Base-by-base conservation (phyloP, 768 basidiomycete species). In the Tulasnella sp. region DNA sequence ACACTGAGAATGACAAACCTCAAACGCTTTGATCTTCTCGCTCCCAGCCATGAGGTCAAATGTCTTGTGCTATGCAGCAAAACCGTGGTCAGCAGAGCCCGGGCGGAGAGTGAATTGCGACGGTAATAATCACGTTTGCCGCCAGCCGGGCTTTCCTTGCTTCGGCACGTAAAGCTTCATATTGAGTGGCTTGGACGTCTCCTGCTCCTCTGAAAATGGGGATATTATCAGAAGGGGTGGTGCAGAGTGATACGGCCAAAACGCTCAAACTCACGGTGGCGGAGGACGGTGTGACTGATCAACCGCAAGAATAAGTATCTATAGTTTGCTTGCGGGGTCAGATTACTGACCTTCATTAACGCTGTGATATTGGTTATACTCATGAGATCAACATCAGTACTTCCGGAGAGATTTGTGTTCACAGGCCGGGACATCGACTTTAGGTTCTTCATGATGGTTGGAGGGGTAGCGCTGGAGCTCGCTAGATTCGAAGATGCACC, bases 11-110 rank as follows among this genome's bases (percentile, higher is more conserved):
- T 29, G n/a, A 19, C 51, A 29, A 4, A 59, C 56, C 56, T 59
- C 56, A 26, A 59, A 59, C n/a, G 56, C 56, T 13, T 42, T 29
- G 24, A 59, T 59, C 32, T 48, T 59, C 26, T 59, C 56, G 49
- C 56, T 49, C 9, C 44, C n/a, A n/a, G 56, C 56, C 56, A 59
- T 59, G 15, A 59, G 56, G 41, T 59, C 56, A 30, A 59, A 59
- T 13, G 56, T 50, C 24, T 38, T 59, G 24, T 59, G 44, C 56
- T 59, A 34, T 13, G 48, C 13, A 8, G 29, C n/a, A 21, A 15
- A 26, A 41, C 15, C 34, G 29, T 10, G 27, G 30, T 54, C 52
- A 30, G 30, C 9, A 11, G 11, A 42, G 43, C 11, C n/a, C 29
- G 4, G 15, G 7, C 26, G n/a, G n/a, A n/a, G n/a, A n/a, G 27